These are phyloP conservation scores for Fragaria vesca DNA, from an alignment of 306 rosid species.

Conservation along the genomic window DNA sequence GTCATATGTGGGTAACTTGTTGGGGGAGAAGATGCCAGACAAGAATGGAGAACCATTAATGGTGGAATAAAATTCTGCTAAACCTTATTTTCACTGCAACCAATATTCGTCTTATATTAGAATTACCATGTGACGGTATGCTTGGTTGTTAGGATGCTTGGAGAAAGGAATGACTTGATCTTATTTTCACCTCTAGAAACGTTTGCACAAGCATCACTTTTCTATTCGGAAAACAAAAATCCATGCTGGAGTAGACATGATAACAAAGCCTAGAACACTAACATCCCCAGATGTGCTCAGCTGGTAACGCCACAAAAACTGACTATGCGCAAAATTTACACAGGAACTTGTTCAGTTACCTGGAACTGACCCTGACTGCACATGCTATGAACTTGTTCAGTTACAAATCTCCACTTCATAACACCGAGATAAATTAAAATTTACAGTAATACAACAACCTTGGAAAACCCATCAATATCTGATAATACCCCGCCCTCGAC, in stretches of 20 bases:
- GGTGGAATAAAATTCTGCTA: no score
- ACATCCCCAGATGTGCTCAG: neutral
- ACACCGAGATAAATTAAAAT: slow-evolving; percentile 4
- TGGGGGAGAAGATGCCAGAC: no score
- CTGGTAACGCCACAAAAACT: neutral
- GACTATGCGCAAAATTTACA: neutral
- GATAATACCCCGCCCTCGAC: neutral
- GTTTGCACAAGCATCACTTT: neutral
- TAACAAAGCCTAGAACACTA: neutral
- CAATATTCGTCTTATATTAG: no score
- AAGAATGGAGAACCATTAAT: no score
- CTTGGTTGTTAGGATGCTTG: no score
- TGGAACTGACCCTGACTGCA: no score
- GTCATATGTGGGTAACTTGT: no score
- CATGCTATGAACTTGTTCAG: neutral
- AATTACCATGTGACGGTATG: no score
- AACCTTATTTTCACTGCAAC: no score
- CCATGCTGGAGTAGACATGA: neutral
- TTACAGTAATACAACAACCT: neutral
- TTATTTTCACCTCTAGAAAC: neutral
- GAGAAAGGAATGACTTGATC: neutral
- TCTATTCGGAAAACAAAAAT: neutral
- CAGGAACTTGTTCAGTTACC: neutral
- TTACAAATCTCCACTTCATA: neutral
- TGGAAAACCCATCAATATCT: neutral